These are phyloP conservation scores for Aphanocladium album DNA, from an alignment of 2,329 filamentous ascomycete genomes.

Conservation along the genomic window DNA sequence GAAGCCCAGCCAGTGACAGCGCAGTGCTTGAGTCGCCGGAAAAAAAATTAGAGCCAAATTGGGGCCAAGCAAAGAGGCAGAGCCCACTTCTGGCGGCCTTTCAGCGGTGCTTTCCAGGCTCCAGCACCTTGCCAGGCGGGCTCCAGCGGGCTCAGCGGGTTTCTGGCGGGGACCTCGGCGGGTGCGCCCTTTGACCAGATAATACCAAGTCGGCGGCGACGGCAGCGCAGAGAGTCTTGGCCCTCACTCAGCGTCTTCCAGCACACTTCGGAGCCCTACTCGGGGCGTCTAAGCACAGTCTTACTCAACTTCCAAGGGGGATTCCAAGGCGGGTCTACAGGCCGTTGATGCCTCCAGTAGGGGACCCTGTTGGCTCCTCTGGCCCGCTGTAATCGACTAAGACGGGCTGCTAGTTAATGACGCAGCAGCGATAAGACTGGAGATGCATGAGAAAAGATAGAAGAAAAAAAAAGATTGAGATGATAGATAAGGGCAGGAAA, in stretches of 20 bases:
- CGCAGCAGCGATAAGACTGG: slow-evolving; percentile 9
- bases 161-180: neutral
- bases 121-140: neutral
- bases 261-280: too few relatives aligned
- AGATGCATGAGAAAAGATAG: slow-evolving; percentile 7
- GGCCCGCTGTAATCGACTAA: slow-evolving; percentile 5
- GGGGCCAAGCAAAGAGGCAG: neutral
- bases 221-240: neutral
- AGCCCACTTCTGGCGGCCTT: slow-evolving; percentile 2
- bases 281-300: too few relatives aligned
- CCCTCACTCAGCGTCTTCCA: neutral
- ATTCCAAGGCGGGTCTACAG: neutral
- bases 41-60: neutral
- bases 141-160: neutral
- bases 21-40: neutral
- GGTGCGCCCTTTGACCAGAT: too few relatives aligned
- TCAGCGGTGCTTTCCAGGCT: neutral
- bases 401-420: slow-evolving; percentile 4
- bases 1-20: neutral
- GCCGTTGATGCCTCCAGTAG: neutral
- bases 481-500: neutral
- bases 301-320: neutral
- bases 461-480: neutral
- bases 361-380: slow-evolving; percentile 3
- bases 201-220: too few relatives aligned